Conservation (phyloP, 345 rosid genomes). For the Tarenaya hassleriana region DNA sequence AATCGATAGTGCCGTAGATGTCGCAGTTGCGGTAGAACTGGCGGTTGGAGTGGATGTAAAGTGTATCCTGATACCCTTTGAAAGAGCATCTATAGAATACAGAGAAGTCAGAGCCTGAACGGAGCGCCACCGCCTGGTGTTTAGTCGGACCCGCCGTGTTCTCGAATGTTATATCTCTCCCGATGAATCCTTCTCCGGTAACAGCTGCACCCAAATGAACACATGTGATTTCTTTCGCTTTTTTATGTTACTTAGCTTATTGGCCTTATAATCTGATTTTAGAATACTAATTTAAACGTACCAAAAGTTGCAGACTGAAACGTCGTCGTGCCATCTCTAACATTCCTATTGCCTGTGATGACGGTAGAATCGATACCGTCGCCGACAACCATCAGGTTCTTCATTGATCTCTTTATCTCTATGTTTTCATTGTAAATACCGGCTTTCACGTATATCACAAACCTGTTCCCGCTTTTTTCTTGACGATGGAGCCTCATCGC, state of each 20-base stretch:
- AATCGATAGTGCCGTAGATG: constrained; percentile 54
- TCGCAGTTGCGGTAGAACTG: constrained; percentile 60
- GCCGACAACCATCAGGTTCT: constrained; percentile 75
- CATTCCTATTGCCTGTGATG: constrained; percentile 76
- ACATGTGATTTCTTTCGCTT: too few species aligned
- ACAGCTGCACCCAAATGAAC: too few species aligned
- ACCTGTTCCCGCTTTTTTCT: constrained; percentile 47
- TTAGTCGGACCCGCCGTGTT: constrained; percentile 66
- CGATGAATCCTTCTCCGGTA: constrained; percentile 53
- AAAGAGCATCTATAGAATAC: constrained; percentile 57
- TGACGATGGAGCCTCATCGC: too few species aligned
- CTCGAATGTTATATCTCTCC: constrained; percentile 49
- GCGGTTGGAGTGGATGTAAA: constrained; percentile 55
- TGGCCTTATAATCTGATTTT: too few species aligned
- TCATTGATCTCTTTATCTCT: constrained; percentile 44
- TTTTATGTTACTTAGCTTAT: too few species aligned
- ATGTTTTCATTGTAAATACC: constrained; percentile 71
- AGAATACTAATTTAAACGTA: too few species aligned
- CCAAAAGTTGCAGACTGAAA: constrained; percentile 88
- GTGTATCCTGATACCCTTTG: constrained; percentile 62
- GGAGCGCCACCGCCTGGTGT: constrained; percentile 62
- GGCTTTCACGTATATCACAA: constrained; percentile 62
- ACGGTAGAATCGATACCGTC: constrained; percentile 69
- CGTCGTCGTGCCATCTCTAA: constrained; percentile 76
- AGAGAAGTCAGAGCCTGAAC: constrained; percentile 64